These are phyloP conservation scores for Pseudomonodictys pantanalensis DNA, from an alignment of 495 filamentous ascomycete species.

Conservation along the genomic window DNA sequence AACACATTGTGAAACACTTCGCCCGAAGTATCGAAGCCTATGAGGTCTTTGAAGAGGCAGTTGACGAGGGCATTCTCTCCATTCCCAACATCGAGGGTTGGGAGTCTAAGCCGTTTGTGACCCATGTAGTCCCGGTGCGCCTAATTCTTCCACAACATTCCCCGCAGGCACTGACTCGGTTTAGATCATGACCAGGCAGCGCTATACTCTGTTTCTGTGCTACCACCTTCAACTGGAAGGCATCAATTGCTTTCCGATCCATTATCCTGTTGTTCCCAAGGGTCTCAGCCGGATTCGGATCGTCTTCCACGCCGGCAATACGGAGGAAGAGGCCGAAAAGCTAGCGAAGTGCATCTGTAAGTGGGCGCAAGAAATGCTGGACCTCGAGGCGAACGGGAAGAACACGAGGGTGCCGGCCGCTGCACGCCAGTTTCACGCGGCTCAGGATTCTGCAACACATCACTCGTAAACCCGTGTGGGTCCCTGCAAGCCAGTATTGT, in stretches of 20 bases:
- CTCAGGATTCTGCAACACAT: too few species aligned
- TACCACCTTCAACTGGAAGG: not conserved
- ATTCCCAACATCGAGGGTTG: not conserved
- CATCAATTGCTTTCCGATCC: not conserved
- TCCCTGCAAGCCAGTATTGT: too few species aligned
- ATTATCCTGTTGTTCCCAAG: not conserved
- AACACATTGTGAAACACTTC: conserved; percentile 1
- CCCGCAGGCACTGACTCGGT: too few species aligned
- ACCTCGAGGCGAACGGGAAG: not conserved
- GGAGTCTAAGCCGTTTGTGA: not conserved
- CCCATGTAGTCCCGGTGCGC: too few species aligned
- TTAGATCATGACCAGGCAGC: not conserved
- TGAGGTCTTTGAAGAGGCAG: not conserved
- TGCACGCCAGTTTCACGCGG: not conserved
- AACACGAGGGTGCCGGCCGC: not conserved
- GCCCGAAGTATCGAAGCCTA: not conserved
- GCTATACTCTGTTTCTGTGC: not conserved
- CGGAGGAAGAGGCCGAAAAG: not conserved
- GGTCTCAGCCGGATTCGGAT: not conserved
- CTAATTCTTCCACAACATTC: too few species aligned
- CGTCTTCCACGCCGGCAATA: not conserved
- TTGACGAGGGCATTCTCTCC: not conserved
- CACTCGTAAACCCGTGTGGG: too few species aligned
- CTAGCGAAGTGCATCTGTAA: not conserved
- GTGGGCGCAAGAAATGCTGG: not conserved